These are phyloP conservation scores for Cichorium intybus DNA, from an alignment of 140 eudicot genomes.

Conservation along the genomic window DNA sequence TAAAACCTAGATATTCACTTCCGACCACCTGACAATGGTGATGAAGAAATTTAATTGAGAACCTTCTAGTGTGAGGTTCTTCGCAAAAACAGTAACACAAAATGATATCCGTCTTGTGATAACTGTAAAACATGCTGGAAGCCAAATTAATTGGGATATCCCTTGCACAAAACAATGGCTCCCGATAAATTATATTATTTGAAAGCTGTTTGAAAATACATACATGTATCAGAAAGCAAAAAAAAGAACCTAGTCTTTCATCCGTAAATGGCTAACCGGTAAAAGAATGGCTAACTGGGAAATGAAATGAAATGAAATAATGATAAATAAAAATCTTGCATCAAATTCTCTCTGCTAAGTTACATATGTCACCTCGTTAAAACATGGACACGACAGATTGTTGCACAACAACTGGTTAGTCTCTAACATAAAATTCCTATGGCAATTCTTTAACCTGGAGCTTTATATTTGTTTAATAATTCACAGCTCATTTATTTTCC, in stretches of 20 bases:
- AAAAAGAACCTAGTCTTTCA: slow-evolving; percentile 27
- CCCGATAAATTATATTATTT: slow-evolving; percentile 30
- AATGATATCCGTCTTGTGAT: neutral
- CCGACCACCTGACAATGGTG: neutral
- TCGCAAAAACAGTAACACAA: no score
- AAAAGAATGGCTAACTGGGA: slow-evolving; percentile 45
- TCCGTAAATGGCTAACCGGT: slow-evolving; percentile 31
- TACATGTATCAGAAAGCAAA: slow-evolving; percentile 18
- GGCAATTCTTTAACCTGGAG: slow-evolving; percentile 3
- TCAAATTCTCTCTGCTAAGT: slow-evolving; percentile 32
- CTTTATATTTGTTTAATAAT: neutral
- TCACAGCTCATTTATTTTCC: slow-evolving; percentile 26
- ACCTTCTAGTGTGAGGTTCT: no score
- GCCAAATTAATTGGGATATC: neutral
- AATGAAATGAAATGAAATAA: slow-evolving; percentile 31
- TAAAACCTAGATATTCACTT: neutral
- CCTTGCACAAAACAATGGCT: slow-evolving; percentile 30
- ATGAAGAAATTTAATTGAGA: neutral
- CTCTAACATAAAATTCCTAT: slow-evolving; percentile 31
- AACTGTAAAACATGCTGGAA: neutral
- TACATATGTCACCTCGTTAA: slow-evolving; percentile 30
- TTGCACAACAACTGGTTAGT: slow-evolving; percentile 43
- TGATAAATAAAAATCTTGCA: slow-evolving; percentile 28
- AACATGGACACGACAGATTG: slow-evolving; percentile 26
- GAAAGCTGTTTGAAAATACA: slow-evolving; percentile 29